Percentiles rank a stretch among this genome's conserved stretches.
Evolutionary conservation across 306 rosid genomes (phyloP).

Genomic region (Senna tora): DNA sequence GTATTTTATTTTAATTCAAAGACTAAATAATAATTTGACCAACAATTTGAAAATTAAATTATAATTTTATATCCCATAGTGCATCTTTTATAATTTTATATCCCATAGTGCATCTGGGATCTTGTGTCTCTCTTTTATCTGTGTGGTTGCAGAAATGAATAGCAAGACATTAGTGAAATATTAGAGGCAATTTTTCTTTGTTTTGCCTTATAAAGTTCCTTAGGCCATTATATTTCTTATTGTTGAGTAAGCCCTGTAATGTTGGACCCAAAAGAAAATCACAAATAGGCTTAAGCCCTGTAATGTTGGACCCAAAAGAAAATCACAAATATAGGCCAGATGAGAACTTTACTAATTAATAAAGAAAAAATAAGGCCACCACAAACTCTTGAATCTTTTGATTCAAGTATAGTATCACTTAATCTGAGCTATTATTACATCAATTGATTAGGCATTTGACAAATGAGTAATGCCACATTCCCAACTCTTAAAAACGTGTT

Average conservation of each 20-base stretch:
- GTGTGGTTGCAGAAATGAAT: background rate
- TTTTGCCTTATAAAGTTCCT: background rate
- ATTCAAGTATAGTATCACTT: background rate
- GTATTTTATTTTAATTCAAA: too few relatives aligned
- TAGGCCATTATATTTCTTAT: background rate
- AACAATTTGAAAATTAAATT: too few relatives aligned
- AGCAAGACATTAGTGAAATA: background rate
- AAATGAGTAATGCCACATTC: background rate
- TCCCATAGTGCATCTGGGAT: background rate
- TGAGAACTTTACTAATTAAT: background rate
- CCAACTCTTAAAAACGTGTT: background rate
- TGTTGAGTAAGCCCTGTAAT: background rate
- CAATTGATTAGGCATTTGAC: background rate
- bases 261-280: background rate
- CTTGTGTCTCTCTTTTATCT: background rate
- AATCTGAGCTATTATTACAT: background rate
- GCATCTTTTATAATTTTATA: too few relatives aligned
- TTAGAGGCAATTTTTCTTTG: background rate
- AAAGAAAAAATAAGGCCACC: background rate
- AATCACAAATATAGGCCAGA: background rate
- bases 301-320: background rate
- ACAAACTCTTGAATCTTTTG: background rate
- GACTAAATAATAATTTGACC: too few relatives aligned
- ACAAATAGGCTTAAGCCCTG: background rate
- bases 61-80: too few relatives aligned